Conservation (phyloP, 495 filamentous ascomycete species). For the Talaromyces ruber region DNA sequence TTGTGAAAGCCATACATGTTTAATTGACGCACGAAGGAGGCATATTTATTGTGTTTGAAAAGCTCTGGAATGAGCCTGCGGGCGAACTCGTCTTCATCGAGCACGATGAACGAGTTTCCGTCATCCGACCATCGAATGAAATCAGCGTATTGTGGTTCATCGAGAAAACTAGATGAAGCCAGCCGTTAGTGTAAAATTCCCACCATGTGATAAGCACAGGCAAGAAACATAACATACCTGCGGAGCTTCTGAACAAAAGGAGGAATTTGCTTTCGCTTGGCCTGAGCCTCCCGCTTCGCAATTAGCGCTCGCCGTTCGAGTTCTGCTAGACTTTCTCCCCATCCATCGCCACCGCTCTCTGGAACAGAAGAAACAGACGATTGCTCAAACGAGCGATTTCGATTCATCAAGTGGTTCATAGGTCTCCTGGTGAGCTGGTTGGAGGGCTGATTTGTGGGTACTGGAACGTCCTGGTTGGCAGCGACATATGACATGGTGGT, state of each 20-base stretch:
- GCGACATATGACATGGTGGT: slow-evolving; percentile 24
- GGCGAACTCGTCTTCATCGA: slow-evolving; percentile 99
- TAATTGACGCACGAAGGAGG: slow-evolving; percentile 94
- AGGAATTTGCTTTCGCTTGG: slow-evolving; percentile 88
- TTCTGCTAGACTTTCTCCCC: slow-evolving; percentile 60
- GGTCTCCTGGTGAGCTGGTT: slow-evolving; percentile 60
- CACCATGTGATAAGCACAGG: background rate
- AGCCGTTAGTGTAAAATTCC: slow-evolving; percentile 12
- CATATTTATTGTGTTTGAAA: slow-evolving; percentile 99
- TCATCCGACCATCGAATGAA: slow-evolving; percentile 96
- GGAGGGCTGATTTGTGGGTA: slow-evolving; percentile 39
- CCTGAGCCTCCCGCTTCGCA: slow-evolving; percentile 75
- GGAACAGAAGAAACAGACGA: slow-evolving; percentile 40
- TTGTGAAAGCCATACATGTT: slow-evolving; percentile 99
- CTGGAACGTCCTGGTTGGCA: slow-evolving; percentile 32
- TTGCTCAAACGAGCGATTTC: slow-evolving; percentile 33
- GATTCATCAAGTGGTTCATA: slow-evolving; percentile 51
- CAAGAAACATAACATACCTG: slow-evolving; percentile 57
- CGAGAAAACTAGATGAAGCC: slow-evolving; percentile 63
- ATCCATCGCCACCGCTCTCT: slow-evolving; percentile 42
- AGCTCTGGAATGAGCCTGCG: slow-evolving; percentile 91
- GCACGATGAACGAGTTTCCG: slow-evolving; percentile 90
- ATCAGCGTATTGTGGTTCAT: slow-evolving; percentile 83
- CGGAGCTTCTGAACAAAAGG: slow-evolving; percentile 98
- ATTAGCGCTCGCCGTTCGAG: slow-evolving; percentile 65